phyloP scores from a whole-genome alignment of 2,329 filamentous ascomycete genomes.

The Hypoxylon sp. region DNA sequence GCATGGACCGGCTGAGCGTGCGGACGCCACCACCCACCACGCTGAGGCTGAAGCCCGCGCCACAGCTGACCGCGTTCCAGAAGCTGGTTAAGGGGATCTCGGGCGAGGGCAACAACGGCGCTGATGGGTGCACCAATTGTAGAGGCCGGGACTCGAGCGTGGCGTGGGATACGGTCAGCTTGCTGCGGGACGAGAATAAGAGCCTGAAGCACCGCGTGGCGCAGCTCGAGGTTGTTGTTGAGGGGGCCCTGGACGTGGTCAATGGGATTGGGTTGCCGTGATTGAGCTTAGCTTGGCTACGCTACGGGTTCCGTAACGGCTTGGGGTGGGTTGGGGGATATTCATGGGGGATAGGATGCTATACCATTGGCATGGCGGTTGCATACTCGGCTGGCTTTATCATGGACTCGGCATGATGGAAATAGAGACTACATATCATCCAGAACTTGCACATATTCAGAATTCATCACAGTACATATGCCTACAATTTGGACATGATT shows the following conservation, averaged over 20 bases:
- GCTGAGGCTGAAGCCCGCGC: slow-evolving; percentile 49
- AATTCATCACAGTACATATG: neutral
- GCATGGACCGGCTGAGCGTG: slow-evolving; percentile 22
- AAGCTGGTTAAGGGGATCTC: slow-evolving; percentile 64
- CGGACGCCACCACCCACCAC: slow-evolving; percentile 33
- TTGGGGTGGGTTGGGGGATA: slow-evolving; percentile 5
- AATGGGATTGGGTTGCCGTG: slow-evolving; percentile 66
- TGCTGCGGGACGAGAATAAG: slow-evolving; percentile 74
- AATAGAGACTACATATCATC: slow-evolving; percentile 13
- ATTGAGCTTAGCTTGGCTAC: neutral
- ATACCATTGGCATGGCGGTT: slow-evolving; percentile 24
- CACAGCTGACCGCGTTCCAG: slow-evolving; percentile 64
- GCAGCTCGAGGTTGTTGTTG: slow-evolving; percentile 72
- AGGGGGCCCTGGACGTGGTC: slow-evolving; percentile 72
- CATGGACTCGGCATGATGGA: slow-evolving; percentile 3
- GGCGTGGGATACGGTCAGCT: slow-evolving; percentile 75
- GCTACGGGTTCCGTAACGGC: neutral
- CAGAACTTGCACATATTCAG: slow-evolving; percentile 21
- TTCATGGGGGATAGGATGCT: neutral
- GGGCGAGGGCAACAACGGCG: slow-evolving; percentile 51
- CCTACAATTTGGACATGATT: neutral
- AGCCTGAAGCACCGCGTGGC: slow-evolving; percentile 72
- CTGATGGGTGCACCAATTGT: slow-evolving; percentile 68
- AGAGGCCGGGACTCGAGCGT: slow-evolving; percentile 70
- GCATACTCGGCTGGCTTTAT: slow-evolving; percentile 23